Evolutionary conservation across 2,329 filamentous ascomycete genomes (phyloP).

Genomic region (Botrytis pseudocinerea): DNA sequence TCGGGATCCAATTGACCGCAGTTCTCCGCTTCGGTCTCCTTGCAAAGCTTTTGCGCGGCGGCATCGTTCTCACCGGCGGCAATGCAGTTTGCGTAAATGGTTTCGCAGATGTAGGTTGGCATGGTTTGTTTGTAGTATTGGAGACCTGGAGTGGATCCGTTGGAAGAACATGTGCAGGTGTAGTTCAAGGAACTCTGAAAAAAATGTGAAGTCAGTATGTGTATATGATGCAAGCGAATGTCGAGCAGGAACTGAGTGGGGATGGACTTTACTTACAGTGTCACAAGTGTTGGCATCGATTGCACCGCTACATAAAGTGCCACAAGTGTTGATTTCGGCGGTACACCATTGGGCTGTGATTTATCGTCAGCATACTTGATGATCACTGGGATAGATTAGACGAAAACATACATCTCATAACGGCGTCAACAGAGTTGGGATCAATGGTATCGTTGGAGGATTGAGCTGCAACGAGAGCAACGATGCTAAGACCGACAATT

Average conservation of each 20-base stretch:
- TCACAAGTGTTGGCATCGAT: slow-evolving; percentile 55
- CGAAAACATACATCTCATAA: slow-evolving; percentile 32
- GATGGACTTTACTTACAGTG: slow-evolving; percentile 48
- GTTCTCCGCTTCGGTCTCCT: slow-evolving; percentile 41
- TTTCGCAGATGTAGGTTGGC: slow-evolving; percentile 60
- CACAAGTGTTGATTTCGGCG: slow-evolving; percentile 60
- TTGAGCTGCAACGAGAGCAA: slow-evolving; percentile 33
- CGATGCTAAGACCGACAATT: slow-evolving; percentile 34
- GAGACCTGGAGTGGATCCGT: slow-evolving; percentile 56
- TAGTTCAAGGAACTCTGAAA: slow-evolving; percentile 51
- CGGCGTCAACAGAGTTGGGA: slow-evolving; percentile 27
- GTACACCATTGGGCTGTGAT: slow-evolving; percentile 55
- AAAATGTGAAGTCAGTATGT: slow-evolving; percentile 2
- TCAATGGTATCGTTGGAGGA: slow-evolving; percentile 36
- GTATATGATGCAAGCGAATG: slow-evolving; percentile 19
- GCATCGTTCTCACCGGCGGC: slow-evolving; percentile 47
- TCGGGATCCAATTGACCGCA: slow-evolving; percentile 50
- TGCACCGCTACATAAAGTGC: slow-evolving; percentile 55
- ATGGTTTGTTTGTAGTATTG: slow-evolving; percentile 57
- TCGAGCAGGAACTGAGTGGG: background rate
- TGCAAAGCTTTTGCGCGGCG: slow-evolving; percentile 51
- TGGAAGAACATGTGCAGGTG: slow-evolving; percentile 55
- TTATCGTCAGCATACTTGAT: slow-evolving; percentile 27
- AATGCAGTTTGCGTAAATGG: slow-evolving; percentile 52
- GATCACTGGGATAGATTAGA: background rate